These are phyloP conservation scores for Guyanaporus albipodus DNA, from an alignment of 768 basidiomycete species.

Conservation along the genomic window DNA sequence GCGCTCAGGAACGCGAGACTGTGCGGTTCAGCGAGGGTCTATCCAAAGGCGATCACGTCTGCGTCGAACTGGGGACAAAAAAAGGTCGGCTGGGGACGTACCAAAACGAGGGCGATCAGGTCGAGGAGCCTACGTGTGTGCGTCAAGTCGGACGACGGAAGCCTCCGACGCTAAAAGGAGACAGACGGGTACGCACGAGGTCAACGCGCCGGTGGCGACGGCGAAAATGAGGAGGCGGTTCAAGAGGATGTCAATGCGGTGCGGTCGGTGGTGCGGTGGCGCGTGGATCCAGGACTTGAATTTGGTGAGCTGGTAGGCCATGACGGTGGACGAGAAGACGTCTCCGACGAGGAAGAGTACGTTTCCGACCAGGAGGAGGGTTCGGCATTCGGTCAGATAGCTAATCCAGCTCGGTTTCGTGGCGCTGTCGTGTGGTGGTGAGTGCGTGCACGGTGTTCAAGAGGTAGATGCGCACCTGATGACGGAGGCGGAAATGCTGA, in stretches of 20 bases:
- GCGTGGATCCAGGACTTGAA: conserved; percentile 10
- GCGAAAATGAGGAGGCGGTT: conserved; percentile 22
- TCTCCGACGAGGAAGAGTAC: conserved; percentile 25
- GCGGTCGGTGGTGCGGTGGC: not conserved
- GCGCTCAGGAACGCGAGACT: conserved; percentile 18
- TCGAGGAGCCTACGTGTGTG: conserved; percentile 21
- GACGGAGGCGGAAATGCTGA: conserved; percentile 13
- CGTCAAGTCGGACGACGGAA: not conserved
- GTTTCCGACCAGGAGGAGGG: conserved; percentile 19
- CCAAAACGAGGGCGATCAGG: conserved; percentile 23
- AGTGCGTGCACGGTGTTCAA: not conserved
- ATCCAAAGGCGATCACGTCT: not conserved
- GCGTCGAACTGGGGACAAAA: not conserved
- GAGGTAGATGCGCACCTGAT: conserved; percentile 17
- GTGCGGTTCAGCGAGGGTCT: conserved; percentile 21
- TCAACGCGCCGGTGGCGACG: conserved; percentile 26
- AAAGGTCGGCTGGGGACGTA: conserved; percentile 1
- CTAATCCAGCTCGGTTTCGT: conserved; percentile 5
- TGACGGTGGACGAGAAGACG: conserved; percentile 15
- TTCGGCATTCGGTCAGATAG: conserved; percentile 2
- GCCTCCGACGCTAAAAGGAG: too few relatives aligned
- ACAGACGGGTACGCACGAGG: conserved; percentile 15
- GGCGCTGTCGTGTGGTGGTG: conserved; percentile 6
- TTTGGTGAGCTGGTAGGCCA: conserved; percentile 22
- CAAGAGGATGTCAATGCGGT: conserved; percentile 21